Evolutionary conservation across 2,329 filamentous ascomycete species (phyloP).

Genomic region (Rachicladosporium sp.): DNA sequence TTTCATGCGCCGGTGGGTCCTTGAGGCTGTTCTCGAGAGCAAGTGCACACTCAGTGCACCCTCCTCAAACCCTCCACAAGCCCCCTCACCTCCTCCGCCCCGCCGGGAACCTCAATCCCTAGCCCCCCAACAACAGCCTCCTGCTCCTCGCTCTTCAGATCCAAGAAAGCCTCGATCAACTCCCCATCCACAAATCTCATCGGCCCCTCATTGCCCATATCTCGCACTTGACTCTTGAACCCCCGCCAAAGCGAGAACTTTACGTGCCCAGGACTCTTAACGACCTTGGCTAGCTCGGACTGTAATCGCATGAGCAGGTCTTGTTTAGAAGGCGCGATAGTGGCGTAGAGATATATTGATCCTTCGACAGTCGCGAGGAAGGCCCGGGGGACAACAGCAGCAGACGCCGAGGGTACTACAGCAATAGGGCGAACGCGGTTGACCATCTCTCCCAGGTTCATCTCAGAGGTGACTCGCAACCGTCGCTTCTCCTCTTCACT

Average conservation of each 20-base stretch:
- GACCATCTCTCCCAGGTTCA: constrained; percentile 83
- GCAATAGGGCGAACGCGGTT: constrained; percentile 71
- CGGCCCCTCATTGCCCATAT: constrained; percentile 53
- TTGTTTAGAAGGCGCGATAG: constrained; percentile 59
- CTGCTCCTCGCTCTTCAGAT: constrained; percentile 49
- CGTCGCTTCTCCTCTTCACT: constrained; percentile 60
- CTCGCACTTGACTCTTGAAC: constrained; percentile 59
- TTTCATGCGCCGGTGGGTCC: too few relatives aligned
- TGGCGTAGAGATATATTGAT: constrained; percentile 77
- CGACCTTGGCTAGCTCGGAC: constrained; percentile 50
- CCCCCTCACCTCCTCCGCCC: constrained; percentile 45
- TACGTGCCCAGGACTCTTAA: constrained; percentile 60
- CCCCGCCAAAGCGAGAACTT: constrained; percentile 71
- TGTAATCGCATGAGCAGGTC: constrained; percentile 79
- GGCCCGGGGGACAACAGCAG: constrained; percentile 65
- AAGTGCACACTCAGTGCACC: constrained; percentile 2
- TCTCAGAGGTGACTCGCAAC: constrained; percentile 64
- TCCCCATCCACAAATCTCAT: constrained; percentile 88
- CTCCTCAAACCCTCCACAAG: constrained; percentile 39
- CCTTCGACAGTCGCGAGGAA: constrained; percentile 90
- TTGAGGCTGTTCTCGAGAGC: too few relatives aligned
- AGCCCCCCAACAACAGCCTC: constrained; percentile 40
- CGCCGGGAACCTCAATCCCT: constrained; percentile 24
- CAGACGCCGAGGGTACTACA: constrained; percentile 50
- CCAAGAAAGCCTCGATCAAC: constrained; percentile 73